Conservation (phyloP, 768 basidiomycete species). For the Rhizopogon vesiculosus region DNA sequence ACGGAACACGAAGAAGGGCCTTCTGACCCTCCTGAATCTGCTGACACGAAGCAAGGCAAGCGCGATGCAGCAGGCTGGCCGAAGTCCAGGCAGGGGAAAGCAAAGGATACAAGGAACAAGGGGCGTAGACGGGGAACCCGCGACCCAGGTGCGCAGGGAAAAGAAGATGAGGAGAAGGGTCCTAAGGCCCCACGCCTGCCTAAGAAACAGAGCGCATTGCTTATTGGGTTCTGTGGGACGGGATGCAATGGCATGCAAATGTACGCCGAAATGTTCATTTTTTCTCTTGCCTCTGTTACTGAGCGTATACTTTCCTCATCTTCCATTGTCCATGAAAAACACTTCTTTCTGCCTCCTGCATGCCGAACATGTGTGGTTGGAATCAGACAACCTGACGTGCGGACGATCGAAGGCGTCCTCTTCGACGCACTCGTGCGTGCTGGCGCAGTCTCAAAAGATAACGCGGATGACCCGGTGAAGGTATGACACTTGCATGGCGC, state of each 20-base stretch:
- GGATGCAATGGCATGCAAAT: slow-evolving; percentile 96
- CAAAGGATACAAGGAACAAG: slow-evolving; percentile 31
- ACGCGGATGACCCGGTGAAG: slow-evolving; percentile 87
- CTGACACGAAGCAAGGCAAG: slow-evolving; percentile 5
- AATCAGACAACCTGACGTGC: slow-evolving; percentile 64
- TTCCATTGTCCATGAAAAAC: not conserved
- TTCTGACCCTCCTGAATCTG: not conserved
- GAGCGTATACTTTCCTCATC: not conserved
- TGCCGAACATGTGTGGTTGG: not conserved
- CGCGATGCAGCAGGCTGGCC: slow-evolving; percentile 27
- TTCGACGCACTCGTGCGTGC: slow-evolving; percentile 86
- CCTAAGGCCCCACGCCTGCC: slow-evolving; percentile 58
- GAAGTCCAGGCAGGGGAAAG: slow-evolving; percentile 31
- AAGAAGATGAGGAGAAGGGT: slow-evolving; percentile 9
- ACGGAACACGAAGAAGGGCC: not conserved
- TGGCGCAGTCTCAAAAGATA: slow-evolving; percentile 93
- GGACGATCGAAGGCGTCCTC: slow-evolving; percentile 86
- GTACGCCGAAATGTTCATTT: slow-evolving; percentile 42
- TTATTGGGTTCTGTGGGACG: slow-evolving; percentile 90
- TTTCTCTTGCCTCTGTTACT: not conserved
- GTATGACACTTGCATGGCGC: slow-evolving; percentile 31
- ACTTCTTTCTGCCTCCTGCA: not conserved
- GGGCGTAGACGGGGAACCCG: slow-evolving; percentile 40
- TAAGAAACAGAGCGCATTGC: slow-evolving; percentile 78
- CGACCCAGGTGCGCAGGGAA: slow-evolving; percentile 25